Percentiles rank a stretch among this genome's conserved stretches.
phyloP scores from a whole-genome alignment of 2,329 filamentous ascomycete species.

The Huntiella decipiens region DNA sequence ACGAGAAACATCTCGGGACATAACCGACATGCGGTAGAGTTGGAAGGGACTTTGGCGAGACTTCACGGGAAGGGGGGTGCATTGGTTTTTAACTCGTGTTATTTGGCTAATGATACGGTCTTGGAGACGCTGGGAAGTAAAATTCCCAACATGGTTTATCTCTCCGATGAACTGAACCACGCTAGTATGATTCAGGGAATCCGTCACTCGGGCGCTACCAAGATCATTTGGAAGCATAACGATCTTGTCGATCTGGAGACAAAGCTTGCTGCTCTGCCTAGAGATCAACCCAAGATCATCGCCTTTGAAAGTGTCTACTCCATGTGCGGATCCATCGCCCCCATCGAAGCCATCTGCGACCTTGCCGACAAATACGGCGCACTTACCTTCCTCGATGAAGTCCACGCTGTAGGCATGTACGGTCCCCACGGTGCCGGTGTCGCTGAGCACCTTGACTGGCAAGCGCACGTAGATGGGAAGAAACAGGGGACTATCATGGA shows the following conservation, averaged over 20 bases:
- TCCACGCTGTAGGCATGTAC: constrained; percentile 98
- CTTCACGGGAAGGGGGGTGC: constrained; percentile 84
- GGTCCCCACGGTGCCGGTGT: constrained; percentile 89
- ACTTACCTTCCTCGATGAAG: constrained; percentile 93
- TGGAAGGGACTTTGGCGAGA: constrained; percentile 68
- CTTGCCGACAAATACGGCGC: constrained; percentile 94
- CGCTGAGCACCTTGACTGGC: constrained; percentile 90
- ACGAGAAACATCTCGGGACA: constrained; percentile 97
- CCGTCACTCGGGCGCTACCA: constrained; percentile 87
- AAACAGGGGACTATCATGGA: constrained; percentile 80
- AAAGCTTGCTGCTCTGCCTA: constrained; percentile 73
- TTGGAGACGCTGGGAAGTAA: constrained; percentile 93
- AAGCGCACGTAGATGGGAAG: constrained; percentile 57
- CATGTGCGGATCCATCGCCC: constrained; percentile 96
- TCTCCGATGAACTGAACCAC: constrained; percentile 96
- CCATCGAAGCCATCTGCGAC: constrained; percentile 90
- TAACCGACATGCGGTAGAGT: constrained; percentile 75
- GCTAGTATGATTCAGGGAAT: constrained; percentile 99
- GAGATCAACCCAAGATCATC: constrained; percentile 86
- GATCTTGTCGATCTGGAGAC: constrained; percentile 82
- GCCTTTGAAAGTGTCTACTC: constrained; percentile 98
- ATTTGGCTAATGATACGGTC: constrained; percentile 94
- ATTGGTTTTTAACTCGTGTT: constrained; percentile 92
- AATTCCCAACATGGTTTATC: constrained; percentile 84
- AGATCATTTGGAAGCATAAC: constrained; percentile 98